phyloP scores from a whole-genome alignment of 208 protist species.

The Leishmania gerbilli region DNA sequence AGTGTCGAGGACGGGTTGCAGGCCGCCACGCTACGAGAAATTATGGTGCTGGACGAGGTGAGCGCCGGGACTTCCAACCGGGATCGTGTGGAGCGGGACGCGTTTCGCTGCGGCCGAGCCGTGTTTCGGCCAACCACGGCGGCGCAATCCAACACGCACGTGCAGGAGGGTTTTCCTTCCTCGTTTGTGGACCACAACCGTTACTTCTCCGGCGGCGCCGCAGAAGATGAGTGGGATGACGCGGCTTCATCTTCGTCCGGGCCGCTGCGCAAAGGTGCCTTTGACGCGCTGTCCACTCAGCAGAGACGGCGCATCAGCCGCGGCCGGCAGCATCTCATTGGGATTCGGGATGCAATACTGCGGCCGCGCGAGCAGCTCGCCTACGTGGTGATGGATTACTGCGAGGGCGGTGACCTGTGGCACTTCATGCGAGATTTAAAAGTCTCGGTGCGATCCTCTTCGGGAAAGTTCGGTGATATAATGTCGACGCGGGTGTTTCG shows the following conservation, averaged over 20 bases:
- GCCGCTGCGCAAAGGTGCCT: neutral
- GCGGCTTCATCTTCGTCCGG: neutral
- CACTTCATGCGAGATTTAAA: conserved; percentile 78
- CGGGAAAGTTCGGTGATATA: conserved; percentile 36
- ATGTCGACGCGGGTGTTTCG: conserved; percentile 44
- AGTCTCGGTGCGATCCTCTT: conserved; percentile 7
- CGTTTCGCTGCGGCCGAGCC: conserved; percentile 15
- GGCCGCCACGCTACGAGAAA: conserved; percentile 85
- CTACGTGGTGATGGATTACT: conserved; percentile 96
- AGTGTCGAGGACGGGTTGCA: conserved; percentile 85
- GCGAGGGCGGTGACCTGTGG: conserved; percentile 95
- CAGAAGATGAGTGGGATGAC: conserved; percentile 17
- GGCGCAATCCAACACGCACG: neutral
- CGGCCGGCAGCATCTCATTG: conserved; percentile 65
- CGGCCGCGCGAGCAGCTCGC: conserved; percentile 77
- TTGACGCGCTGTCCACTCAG: conserved; percentile 10
- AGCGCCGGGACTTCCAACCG: conserved; percentile 27
- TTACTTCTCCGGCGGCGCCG: neutral
- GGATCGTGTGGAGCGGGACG: conserved; percentile 22
- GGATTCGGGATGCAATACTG: conserved; percentile 95
- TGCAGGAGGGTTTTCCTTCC: conserved; percentile 2
- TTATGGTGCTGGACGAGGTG: conserved; percentile 94
- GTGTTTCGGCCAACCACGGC: conserved; percentile 9
- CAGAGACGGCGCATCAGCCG: conserved; percentile 14
- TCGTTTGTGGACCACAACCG: conserved; percentile 10